Base-by-base conservation (phyloP, 768 basidiomycete genomes). In the Galerina marginata region DNA sequence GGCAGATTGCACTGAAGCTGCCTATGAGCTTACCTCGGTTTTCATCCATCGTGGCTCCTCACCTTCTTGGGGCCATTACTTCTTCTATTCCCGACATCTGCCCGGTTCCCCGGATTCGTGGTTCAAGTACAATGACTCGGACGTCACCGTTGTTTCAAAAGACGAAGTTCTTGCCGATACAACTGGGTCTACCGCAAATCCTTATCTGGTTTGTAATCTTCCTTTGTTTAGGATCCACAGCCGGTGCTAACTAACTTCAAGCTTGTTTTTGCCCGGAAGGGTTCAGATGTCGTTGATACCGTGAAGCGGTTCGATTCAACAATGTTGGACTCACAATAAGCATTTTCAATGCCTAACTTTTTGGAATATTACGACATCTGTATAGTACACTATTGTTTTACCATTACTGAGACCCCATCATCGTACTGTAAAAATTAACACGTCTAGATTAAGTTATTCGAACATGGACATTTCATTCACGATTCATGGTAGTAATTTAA, bases 101-200 rank as follows among this genome's bases (percentile, higher is more conserved):
- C 96, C 95, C 1, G 84, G 86, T 49, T 75, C 86, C 23, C 88
- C 89, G 10, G 90, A 97, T 58, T 81, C 83, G 45, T 98, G 95
- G 93, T 94, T 95, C 83, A 96, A 96, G 76, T 95, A 96, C 77
- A 98, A 98, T 71, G 96, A 98, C 71, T 93, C 93, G 39, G 87
- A 86, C 59, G 93, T 99, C 9, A 82, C 86, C 3, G 81, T 86
- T 26, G 92, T 94, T 0, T 74, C 82, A 9, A 91, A 92, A 68
- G 86, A 86, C 7, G 95, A 97, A 68, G 91, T 98, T 2, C 79
- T 97, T 54, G 88, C 87, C 29, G 93, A 97, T 77, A 92, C 94
- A 38, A 93, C 92, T n/a, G 92, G 91, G 20, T 89, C 86, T 15
- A 93, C 87, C 38, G 93, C 91, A n/a, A 95, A 95, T 68, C 93